phyloP scores from a whole-genome alignment of 2,329 filamentous ascomycete species.

The Scopulariopsis brevicaulis region DNA sequence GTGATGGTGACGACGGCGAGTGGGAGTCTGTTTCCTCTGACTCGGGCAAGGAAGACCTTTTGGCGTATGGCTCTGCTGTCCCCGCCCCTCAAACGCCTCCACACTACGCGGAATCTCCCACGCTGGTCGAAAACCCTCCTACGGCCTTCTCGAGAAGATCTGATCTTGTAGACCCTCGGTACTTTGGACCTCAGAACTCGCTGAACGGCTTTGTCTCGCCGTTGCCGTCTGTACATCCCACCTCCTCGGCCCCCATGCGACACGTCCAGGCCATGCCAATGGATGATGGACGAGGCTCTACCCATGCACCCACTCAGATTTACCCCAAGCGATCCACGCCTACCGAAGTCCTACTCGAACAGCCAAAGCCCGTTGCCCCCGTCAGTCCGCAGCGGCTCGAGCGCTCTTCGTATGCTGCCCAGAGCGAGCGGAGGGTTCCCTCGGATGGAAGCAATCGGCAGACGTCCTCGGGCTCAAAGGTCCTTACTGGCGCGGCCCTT shows the following conservation, averaged over 20 bases:
- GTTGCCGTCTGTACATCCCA: neutral
- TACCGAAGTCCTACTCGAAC: conserved; percentile 62
- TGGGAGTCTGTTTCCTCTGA: conserved; percentile 43
- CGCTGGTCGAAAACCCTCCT: neutral
- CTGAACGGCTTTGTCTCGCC: conserved; percentile 36
- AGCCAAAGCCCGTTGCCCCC: conserved; percentile 69
- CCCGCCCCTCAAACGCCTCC: conserved; percentile 10
- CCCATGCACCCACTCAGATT: conserved; percentile 28
- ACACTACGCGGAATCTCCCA: neutral
- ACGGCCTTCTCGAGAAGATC: neutral
- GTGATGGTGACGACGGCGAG: conserved; percentile 30
- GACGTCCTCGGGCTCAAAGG: conserved; percentile 14
- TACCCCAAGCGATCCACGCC: conserved; percentile 26
- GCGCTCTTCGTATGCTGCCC: conserved; percentile 2
- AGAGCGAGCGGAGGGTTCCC: neutral
- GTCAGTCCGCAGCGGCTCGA: conserved; percentile 42
- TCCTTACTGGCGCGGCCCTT: conserved; percentile 31
- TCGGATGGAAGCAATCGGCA: neutral
- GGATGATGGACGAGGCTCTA: conserved; percentile 41
- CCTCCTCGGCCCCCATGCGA: neutral
- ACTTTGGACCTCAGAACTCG: conserved; percentile 52
- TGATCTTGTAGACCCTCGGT: conserved; percentile 35
- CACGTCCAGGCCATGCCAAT: conserved; percentile 54
- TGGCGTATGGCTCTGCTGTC: conserved; percentile 28
- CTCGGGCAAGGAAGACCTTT: conserved; percentile 25